Percentiles rank a stretch among this genome's conserved stretches.
Conservation (phyloP, 768 basidiomycete genomes). For the Mycena sanguinolenta region DNA sequence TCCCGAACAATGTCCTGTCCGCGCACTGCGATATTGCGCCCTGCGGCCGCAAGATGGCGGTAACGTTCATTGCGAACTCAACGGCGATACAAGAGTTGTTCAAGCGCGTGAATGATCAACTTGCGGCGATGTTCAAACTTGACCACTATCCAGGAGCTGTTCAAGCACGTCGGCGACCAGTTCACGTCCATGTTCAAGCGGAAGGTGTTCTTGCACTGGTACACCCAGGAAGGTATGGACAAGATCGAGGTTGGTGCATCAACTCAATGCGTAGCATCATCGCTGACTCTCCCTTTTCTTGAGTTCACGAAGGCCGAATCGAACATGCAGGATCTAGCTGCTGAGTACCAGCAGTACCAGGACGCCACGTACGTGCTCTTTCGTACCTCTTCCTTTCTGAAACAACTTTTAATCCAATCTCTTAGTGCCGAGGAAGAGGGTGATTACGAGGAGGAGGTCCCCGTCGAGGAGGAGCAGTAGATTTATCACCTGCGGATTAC, state of each 20-base stretch:
- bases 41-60: slow-evolving; percentile 94
- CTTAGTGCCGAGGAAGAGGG: slow-evolving; percentile 87
- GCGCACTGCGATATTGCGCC: slow-evolving; percentile 99
- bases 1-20: slow-evolving; percentile 98
- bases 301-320: slow-evolving; percentile 98
- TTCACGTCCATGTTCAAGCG: too few relatives aligned
- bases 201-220: slow-evolving; percentile 99
- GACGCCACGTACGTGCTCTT: slow-evolving; percentile 66
- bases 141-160: too few relatives aligned
- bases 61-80: slow-evolving; percentile 97
- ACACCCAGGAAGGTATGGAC: slow-evolving; percentile 99
- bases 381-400: not conserved
- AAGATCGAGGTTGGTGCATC: slow-evolving; percentile 85
- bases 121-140: slow-evolving; percentile 99
- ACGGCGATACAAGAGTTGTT: slow-evolving; percentile 98
- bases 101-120: slow-evolving; percentile 98
- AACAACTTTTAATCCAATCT: not conserved
- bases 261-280: too few relatives aligned
- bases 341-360: slow-evolving; percentile 98
- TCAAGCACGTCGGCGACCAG: too few relatives aligned
- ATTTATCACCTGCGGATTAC: too few relatives aligned
- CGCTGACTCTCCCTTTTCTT: too few relatives aligned
- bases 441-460: slow-evolving; percentile 80
- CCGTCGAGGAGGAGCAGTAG: slow-evolving; percentile 67
- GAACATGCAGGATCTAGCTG: slow-evolving; percentile 98